Evolutionary conservation across 2,329 filamentous ascomycete species (phyloP).

Genomic region (Gaeumannomyces tritici): DNA sequence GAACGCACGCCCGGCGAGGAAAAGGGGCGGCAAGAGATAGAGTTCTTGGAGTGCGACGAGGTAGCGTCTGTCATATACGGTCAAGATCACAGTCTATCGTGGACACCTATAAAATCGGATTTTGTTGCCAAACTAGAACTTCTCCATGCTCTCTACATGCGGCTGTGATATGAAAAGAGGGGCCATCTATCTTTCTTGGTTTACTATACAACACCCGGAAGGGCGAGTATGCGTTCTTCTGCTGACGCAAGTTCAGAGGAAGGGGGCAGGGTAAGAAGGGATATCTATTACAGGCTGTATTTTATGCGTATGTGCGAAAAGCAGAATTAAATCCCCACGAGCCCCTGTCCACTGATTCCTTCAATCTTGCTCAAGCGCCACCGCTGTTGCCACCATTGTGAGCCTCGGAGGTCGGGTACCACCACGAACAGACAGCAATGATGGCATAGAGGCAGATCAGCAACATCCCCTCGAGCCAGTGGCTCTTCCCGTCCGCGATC

Average conservation of each 20-base stretch:
- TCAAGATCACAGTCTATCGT: too few species aligned
- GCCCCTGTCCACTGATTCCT: too few species aligned
- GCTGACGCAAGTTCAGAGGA: too few species aligned
- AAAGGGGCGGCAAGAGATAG: constrained; percentile 6
- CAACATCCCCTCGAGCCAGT: constrained; percentile 71
- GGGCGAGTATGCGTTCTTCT: too few species aligned
- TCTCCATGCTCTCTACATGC: too few species aligned
- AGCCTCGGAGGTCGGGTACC: constrained; percentile 11
- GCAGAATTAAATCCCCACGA: not conserved
- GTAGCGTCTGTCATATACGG: too few species aligned
- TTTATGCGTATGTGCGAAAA: not conserved
- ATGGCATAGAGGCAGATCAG: constrained; percentile 72
- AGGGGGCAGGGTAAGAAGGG: not conserved
- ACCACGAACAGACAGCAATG: constrained; percentile 60
- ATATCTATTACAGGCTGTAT: not conserved
- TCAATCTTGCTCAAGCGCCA: not conserved
- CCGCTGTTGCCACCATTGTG: not conserved
- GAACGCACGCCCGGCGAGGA: constrained; percentile 67
- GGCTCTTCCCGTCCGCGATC: constrained; percentile 72
- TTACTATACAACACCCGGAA: too few species aligned
- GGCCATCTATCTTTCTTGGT: too few species aligned
- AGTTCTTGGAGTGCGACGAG: not conserved
- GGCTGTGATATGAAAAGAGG: too few species aligned
- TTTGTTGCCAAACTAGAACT: too few species aligned
- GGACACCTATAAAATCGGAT: too few species aligned